Percentiles rank a stretch among this genome's conserved stretches.
Evolutionary conservation across 2,329 filamentous ascomycete species (phyloP).

Genomic region (Nemania bipapillata): DNA sequence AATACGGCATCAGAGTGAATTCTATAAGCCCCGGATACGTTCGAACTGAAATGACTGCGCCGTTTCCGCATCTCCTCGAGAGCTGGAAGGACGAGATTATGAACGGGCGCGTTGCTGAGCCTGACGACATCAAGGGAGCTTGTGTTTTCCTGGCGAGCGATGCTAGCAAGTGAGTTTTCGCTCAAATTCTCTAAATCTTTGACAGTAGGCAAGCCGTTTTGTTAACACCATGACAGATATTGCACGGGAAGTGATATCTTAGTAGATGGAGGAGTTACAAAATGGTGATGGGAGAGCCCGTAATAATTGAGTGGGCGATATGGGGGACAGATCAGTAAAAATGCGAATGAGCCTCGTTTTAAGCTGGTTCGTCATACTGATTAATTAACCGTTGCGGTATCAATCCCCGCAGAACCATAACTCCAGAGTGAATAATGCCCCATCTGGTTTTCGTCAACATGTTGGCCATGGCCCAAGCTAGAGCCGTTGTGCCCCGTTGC

Average conservation of each 20-base stretch:
- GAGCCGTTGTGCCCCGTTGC: slow-evolving; percentile 61
- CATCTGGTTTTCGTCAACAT: slow-evolving; percentile 67
- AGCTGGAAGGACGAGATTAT: slow-evolving; percentile 62
- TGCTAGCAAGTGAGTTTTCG: slow-evolving; percentile 55
- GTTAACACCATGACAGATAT: slow-evolving; percentile 45
- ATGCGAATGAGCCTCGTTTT: not conserved
- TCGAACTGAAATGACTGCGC: slow-evolving; percentile 51
- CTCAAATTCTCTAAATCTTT: not conserved
- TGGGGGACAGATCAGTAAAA: not conserved
- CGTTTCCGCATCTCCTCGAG: slow-evolving; percentile 60
- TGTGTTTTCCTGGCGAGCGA: slow-evolving; percentile 62
- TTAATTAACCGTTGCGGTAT: slow-evolving; percentile 43
- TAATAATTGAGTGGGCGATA: not conserved
- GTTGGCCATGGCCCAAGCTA: slow-evolving; percentile 66
- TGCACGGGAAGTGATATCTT: slow-evolving; percentile 59
- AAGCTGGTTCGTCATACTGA: slow-evolving; percentile 35
- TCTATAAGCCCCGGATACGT: slow-evolving; percentile 57
- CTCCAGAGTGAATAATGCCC: slow-evolving; percentile 71
- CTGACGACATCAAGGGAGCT: slow-evolving; percentile 62
- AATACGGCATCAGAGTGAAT: slow-evolving; percentile 56
- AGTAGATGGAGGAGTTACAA: slow-evolving; percentile 58
- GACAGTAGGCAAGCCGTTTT: not conserved
- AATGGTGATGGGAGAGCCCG: slow-evolving; percentile 49
- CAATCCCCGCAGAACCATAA: slow-evolving; percentile 61
- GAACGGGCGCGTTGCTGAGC: slow-evolving; percentile 59